phyloP scores from a whole-genome alignment of 2,329 filamentous ascomycete genomes.

The Alternaria angustiovoidea region DNA sequence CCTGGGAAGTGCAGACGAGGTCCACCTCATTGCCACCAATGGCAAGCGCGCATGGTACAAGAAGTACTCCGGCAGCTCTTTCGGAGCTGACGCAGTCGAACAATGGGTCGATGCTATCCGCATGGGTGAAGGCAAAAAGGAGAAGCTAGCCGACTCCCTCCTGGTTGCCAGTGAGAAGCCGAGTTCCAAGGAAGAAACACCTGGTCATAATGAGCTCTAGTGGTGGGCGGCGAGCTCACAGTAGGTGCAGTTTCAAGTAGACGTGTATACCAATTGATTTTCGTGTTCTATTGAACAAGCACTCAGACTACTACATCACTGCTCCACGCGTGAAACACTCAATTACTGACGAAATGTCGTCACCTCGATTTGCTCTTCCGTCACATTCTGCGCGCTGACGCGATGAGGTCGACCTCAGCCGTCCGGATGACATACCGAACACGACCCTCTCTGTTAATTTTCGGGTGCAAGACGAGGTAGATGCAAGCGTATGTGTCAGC shows the following conservation, averaged over 20 bases:
- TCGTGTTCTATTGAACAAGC: not conserved
- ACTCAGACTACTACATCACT: not conserved
- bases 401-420: not conserved
- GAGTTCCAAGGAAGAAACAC: not conserved
- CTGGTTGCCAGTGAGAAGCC: constrained; percentile 40
- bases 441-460: too few species aligned
- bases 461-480: too few species aligned
- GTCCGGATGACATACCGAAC: not conserved
- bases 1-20: constrained; percentile 61
- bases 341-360: not conserved
- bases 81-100: constrained; percentile 72
- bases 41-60: constrained; percentile 87
- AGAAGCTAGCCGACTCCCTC: constrained; percentile 66
- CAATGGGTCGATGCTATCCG: constrained; percentile 90
- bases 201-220: constrained; percentile 40
- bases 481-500: too few species aligned
- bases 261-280: not conserved
- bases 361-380: not conserved
- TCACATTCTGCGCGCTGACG: not conserved
- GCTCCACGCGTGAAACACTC: not conserved
- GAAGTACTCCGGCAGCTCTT: constrained; percentile 67
- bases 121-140: constrained; percentile 84
- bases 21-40: constrained; percentile 84
- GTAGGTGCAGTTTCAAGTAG: not conserved
- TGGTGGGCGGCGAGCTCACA: not conserved